These are phyloP conservation scores for Syzygium oleosum DNA, from an alignment of 345 rosid species.

Conservation along the genomic window DNA sequence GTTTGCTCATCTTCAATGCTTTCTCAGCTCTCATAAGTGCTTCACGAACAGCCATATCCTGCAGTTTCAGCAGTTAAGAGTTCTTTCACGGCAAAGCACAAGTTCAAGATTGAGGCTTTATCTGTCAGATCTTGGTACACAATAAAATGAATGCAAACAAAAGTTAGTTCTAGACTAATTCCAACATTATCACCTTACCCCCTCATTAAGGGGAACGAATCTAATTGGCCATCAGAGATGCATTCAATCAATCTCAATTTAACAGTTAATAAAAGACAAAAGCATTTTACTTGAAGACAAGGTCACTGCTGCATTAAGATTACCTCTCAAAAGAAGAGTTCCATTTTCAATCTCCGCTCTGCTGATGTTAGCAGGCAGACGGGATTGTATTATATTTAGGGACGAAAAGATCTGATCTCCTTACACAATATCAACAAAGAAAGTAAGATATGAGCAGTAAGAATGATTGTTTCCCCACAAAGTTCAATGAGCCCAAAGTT, in stretches of 20 bases:
- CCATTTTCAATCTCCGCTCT: neutral
- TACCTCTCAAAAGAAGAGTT: neutral
- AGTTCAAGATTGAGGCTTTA: neutral
- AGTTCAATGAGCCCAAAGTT: neutral
- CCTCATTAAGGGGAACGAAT: neutral
- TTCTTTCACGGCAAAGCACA: neutral
- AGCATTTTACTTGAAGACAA: neutral
- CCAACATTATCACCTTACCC: neutral
- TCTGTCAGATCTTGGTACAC: neutral
- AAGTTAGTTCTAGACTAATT: neutral
- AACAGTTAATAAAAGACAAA: neutral
- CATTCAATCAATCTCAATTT: neutral
- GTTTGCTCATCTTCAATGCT: constrained; percentile 91
- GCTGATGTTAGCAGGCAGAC: neutral
- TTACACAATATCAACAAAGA: neutral
- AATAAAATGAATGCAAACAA: neutral
- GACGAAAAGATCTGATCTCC: neutral
- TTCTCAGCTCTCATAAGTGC: constrained; percentile 85
- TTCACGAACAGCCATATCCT: constrained; percentile 85
- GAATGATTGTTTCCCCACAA: neutral
- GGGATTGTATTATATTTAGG: neutral
- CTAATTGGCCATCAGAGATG: neutral
- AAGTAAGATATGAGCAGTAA: too few relatives aligned
- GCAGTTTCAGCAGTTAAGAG: neutral
- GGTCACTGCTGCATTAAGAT: neutral